phyloP scores from a whole-genome alignment of 2,329 filamentous ascomycete genomes.

The Teratosphaeria viscida region DNA sequence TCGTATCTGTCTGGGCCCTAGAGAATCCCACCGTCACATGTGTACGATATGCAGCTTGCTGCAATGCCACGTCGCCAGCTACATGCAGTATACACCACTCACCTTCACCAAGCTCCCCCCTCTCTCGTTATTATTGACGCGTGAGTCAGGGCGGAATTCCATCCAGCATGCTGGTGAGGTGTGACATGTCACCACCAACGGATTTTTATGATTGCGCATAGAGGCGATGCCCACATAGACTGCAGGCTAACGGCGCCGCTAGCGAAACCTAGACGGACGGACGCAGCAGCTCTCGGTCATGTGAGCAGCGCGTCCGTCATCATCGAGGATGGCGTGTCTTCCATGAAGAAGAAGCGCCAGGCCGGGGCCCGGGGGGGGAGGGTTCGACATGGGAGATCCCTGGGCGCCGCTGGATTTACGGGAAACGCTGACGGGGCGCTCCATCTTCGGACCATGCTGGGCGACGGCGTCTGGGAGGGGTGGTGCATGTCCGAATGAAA shows the following conservation, averaged over 20 bases:
- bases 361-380: no score
- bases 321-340: neutral
- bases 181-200: neutral
- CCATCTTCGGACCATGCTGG: neutral
- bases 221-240: neutral
- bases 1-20: neutral
- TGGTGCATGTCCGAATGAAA: neutral
- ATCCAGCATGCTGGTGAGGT: neutral
- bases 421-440: neutral
- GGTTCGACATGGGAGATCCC: no score
- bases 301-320: neutral
- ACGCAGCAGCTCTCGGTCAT: slow-evolving; percentile 1
- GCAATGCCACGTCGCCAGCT: neutral
- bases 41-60: neutral
- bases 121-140: neutral
- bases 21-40: neutral
- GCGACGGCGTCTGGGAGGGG: neutral
- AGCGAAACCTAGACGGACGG: neutral
- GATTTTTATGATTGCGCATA: neutral
- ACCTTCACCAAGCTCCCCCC: neutral
- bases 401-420: neutral
- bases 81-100: neutral
- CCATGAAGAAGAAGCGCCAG: neutral
- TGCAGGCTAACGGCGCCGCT: neutral
- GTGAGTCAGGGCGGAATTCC: neutral